A percentile compares a stretch with the other conserved stretches of the same genome.
Conservation (phyloP, 129 eudicot genomes). For the Silybum marianum region DNA sequence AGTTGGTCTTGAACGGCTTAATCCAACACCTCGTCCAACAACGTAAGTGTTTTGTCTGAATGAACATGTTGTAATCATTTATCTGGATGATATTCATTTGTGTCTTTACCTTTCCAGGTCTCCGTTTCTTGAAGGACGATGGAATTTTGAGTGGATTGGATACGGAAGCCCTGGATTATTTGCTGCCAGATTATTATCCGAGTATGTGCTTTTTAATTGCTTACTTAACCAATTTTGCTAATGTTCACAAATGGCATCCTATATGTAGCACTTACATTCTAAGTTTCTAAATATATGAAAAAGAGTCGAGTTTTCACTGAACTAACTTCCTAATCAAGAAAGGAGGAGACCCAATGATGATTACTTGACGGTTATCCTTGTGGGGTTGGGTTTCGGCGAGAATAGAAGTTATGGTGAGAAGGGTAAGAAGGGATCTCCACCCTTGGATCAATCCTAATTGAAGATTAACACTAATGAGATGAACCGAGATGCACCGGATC, state of each 20-base stretch:
- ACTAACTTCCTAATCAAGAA: neutral
- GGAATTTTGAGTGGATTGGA: slow-evolving; percentile 94
- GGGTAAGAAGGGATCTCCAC: too few relatives aligned
- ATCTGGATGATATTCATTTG: slow-evolving; percentile 17
- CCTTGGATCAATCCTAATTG: too few relatives aligned
- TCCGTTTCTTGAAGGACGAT: slow-evolving; percentile 79
- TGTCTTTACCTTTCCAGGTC: slow-evolving; percentile 64
- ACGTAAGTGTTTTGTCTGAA: slow-evolving; percentile 59
- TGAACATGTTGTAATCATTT: neutral
- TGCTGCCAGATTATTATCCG: slow-evolving; percentile 60
- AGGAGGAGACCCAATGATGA: neutral
- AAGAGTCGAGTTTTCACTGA: neutral
- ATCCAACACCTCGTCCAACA: slow-evolving; percentile 96
- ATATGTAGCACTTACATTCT: neutral
- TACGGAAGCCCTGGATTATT: slow-evolving; percentile 73
- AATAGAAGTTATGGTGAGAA: too few relatives aligned
- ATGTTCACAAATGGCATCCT: neutral
- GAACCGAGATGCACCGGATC: too few relatives aligned
- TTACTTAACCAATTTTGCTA: neutral
- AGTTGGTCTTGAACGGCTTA: slow-evolving; percentile 82
- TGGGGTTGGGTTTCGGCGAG: too few relatives aligned
- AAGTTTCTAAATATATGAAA: neutral
- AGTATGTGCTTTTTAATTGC: slow-evolving; percentile 47
- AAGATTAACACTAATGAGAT: too few relatives aligned
- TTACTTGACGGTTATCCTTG: neutral